Evolutionary conservation across 352 stramenopile genomes (phyloP), one percentile per base, ranked within the genome.

Genomic region (Phytophthora pisi): DNA sequence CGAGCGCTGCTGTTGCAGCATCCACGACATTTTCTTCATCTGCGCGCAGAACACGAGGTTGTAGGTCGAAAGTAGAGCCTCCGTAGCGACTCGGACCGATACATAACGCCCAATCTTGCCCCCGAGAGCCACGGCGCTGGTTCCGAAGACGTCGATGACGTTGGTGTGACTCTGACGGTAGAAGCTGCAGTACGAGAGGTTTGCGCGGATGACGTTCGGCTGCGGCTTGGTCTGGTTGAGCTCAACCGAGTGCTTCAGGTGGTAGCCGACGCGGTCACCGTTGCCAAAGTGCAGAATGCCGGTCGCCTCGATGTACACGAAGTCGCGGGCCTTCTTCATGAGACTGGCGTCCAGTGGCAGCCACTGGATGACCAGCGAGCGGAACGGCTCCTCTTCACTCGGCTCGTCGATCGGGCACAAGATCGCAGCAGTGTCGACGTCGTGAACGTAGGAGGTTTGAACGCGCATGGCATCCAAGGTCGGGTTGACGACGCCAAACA

Each of bases 161-260:
- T 80, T 76, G 15, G 77, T 54, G 5, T 23, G 61, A 15, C 72
- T 64, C 66, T 90, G 81, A 4, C 78, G 77, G 51, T 77, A 90
- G 54, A 90, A 77, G 58, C 23, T 62, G 42, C 70, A 79, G 30
- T 65, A 65, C 4, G 79, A 88, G 51, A 86, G 52, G 49, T 79
- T 64, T 13, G 72, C 69, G 47, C 80, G 80, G 5, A 86, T 64
- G 26, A 75, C 77, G 50, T 84, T 82, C 20, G 70, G 74, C 3
- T 70, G 43, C 38, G 38, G 42, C 16, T 59, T 46, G 8, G 59
- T 59, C 16, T 65, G 46, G 0, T 60, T 61, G 9, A 73, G 59
- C 3, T 69, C 67, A 10, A 72, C 54, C 7, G 65, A 72, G 26
- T 72, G 65, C 11, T 68, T 42, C 0, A 68, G 42, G 52, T 68